Conservation (phyloP, 345 rosid species). For the Litchi chinensis region DNA sequence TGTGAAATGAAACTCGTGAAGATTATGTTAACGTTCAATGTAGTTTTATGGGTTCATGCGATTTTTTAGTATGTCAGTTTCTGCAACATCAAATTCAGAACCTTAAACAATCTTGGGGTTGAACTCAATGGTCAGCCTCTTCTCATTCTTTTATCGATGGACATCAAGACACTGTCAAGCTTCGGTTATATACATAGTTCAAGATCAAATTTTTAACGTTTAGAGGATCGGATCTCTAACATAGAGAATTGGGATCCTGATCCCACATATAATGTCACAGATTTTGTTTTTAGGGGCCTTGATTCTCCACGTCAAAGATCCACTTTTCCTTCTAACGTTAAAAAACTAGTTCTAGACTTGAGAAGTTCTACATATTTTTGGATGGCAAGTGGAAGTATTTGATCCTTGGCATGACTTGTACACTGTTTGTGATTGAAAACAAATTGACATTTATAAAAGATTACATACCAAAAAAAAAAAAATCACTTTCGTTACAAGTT, state of each 20-base stretch:
- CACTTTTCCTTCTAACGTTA: no score
- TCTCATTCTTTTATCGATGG: not conserved
- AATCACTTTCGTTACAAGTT: not conserved
- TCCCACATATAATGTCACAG: no score
- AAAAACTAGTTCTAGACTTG: no score
- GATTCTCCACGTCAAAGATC: no score
- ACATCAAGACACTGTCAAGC: no score
- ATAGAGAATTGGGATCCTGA: no score
- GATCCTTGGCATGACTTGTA: not conserved
- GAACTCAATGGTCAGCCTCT: not conserved
- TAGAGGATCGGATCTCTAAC: no score
- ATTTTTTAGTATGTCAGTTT: not conserved
- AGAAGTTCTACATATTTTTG: no score
- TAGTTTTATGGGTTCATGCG: not conserved
- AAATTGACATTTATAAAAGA: not conserved
- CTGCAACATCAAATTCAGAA: not conserved
- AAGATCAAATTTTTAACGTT: no score
- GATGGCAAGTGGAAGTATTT: no score
- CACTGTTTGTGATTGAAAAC: not conserved
- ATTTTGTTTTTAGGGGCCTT: no score
- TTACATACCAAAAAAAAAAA: not conserved
- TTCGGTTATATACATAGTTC: no score
- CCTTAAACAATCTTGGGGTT: not conserved
- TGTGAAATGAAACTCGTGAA: not conserved
- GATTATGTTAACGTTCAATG: not conserved